phyloP scores from a whole-genome alignment of 805 yeast species.

The Barnettozyma pratensis region DNA sequence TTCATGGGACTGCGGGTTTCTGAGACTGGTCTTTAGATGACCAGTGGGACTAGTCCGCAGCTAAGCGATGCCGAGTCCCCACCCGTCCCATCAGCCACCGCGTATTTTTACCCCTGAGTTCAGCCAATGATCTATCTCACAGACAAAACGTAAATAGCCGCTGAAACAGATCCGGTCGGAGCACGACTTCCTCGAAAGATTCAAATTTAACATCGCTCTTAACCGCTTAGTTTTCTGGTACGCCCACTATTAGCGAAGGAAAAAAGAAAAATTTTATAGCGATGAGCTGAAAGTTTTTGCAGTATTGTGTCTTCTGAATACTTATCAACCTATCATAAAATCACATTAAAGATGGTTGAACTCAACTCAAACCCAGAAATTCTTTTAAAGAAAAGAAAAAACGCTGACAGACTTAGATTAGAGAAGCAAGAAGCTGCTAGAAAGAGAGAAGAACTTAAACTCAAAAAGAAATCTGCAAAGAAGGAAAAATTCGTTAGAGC shows the following conservation, averaged over 20 bases:
- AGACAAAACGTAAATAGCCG: too few species aligned
- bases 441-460: constrained; percentile 41
- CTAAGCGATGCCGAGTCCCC: too few species aligned
- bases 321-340: too few species aligned
- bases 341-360: constrained; percentile 23
- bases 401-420: constrained; percentile 65
- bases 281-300: background rate
- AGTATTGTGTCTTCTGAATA: background rate
- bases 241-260: background rate
- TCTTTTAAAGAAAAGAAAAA: constrained; percentile 71
- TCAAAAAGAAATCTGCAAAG: constrained; percentile 36
- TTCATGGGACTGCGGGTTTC: too few species aligned
- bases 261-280: constrained; percentile 4
- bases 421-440: constrained; percentile 67
- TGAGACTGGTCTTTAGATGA: too few species aligned
- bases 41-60: too few species aligned
- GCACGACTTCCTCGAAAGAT: too few species aligned
- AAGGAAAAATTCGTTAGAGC: constrained; percentile 60
- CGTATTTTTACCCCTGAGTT: too few species aligned
- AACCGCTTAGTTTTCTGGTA: background rate
- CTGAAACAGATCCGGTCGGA: too few species aligned
- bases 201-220: too few species aligned
- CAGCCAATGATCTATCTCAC: too few species aligned
- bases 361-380: constrained; percentile 72
- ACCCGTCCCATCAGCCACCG: too few species aligned